Conservation (phyloP, 2,329 filamentous ascomycete species). For the Sporothrix euskadiensis region DNA sequence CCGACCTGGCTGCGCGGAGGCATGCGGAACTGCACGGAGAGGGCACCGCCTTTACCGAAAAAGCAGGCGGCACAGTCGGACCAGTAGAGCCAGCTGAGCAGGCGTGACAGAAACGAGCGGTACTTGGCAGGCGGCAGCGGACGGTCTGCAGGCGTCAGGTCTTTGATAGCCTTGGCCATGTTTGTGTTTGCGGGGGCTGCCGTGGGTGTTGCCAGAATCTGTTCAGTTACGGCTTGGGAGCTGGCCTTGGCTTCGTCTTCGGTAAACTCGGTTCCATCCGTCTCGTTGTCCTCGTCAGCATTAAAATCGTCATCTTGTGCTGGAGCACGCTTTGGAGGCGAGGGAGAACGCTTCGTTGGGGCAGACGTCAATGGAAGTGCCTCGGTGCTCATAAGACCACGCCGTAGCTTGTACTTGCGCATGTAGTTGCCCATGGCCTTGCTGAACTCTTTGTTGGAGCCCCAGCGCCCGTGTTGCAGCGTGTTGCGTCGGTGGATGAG, state of each 20-base stretch:
- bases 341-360: neutral
- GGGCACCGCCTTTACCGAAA: constrained; percentile 20
- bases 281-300: neutral
- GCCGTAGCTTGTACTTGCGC: constrained; percentile 8
- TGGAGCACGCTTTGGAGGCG: neutral
- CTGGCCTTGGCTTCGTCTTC: neutral
- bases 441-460: neutral
- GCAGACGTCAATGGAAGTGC: neutral
- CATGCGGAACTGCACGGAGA: constrained; percentile 7
- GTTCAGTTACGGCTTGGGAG: neutral
- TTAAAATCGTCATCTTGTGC: neutral
- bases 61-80: constrained; percentile 18
- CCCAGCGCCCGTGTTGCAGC: neutral
- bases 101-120: constrained; percentile 23
- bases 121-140: constrained; percentile 24
- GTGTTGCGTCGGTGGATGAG: constrained; percentile 12
- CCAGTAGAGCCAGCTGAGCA: constrained; percentile 26
- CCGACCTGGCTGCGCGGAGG: neutral
- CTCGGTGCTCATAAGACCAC: neutral
- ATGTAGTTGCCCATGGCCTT: constrained; percentile 19
- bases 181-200: neutral
- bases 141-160: neutral
- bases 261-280: neutral
- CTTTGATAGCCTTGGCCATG: neutral
- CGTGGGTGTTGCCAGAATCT: neutral